These are phyloP conservation scores for Xylaria intraflava DNA, from an alignment of 495 filamentous ascomycete species.

Conservation along the genomic window DNA sequence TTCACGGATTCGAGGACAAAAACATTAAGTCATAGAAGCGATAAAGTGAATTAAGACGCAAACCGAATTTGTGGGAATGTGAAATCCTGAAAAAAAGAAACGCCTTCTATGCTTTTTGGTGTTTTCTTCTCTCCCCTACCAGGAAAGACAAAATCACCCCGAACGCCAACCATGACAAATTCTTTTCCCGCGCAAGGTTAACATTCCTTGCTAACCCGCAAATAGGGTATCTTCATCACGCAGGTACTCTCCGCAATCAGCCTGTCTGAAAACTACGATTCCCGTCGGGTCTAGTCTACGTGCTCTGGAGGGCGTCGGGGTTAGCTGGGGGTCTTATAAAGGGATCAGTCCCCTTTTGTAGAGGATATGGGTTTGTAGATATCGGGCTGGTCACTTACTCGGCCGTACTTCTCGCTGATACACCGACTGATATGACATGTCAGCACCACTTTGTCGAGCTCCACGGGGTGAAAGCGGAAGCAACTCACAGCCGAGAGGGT, in stretches of 20 bases:
- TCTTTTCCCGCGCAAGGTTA: not conserved
- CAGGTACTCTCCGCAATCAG: conserved; percentile 87
- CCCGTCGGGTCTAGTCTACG: conserved; percentile 81
- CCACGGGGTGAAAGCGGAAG: not conserved
- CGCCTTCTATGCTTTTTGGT: conserved; percentile 6
- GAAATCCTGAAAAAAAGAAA: conserved; percentile 12
- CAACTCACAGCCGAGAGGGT: conserved; percentile 57
- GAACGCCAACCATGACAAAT: conserved; percentile 4
- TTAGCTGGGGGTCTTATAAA: not conserved
- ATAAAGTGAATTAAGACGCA: not conserved
- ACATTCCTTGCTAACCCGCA: conserved; percentile 31
- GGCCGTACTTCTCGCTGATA: conserved; percentile 73
- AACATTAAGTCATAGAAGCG: no score
- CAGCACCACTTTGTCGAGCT: not conserved
- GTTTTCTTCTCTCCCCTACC: not conserved
- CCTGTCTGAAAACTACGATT: conserved; percentile 76
- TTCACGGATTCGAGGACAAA: not conserved
- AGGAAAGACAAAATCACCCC: not conserved
- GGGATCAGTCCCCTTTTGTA: not conserved
- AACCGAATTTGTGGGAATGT: conserved; percentile 8
- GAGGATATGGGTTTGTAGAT: not conserved
- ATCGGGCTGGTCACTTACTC: conserved; percentile 36
- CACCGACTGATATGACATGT: conserved; percentile 31
- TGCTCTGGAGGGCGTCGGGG: conserved; percentile 26
- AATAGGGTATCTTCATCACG: conserved; percentile 64